A percentile compares a stretch with the other conserved stretches of the same genome.
These are phyloP conservation scores for Lipomyces lipofer DNA, from an alignment of 805 yeast species.

Conservation along the genomic window DNA sequence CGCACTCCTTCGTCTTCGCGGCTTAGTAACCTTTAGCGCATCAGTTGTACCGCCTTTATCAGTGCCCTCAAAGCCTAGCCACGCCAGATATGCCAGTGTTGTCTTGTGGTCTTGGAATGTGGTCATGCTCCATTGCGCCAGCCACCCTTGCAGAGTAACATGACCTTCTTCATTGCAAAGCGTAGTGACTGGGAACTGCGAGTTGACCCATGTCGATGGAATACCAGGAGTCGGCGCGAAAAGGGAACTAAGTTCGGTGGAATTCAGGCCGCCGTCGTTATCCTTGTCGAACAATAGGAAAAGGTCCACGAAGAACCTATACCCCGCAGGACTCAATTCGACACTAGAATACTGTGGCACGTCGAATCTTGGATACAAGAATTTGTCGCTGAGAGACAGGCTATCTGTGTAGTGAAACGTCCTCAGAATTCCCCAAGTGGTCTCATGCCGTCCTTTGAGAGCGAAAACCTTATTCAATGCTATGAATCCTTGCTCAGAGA, in stretches of 20 bases:
- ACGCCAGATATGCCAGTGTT: constrained; percentile 84
- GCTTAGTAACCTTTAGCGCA: constrained; percentile 79
- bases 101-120: constrained; percentile 81
- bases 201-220: constrained; percentile 82
- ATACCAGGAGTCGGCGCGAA: constrained; percentile 92
- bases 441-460: constrained; percentile 91
- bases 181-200: constrained; percentile 82
- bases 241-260: constrained; percentile 63
- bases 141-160: constrained; percentile 96
- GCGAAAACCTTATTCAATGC: constrained; percentile 78
- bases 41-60: constrained; percentile 39
- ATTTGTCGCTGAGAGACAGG: constrained; percentile 74
- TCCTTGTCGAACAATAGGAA: constrained; percentile 88
- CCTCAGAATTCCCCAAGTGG: constrained; percentile 92
- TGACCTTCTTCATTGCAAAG: constrained; percentile 87
- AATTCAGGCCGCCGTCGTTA: constrained; percentile 92
- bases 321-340: constrained; percentile 89
- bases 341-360: constrained; percentile 76
- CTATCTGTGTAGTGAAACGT: constrained; percentile 91
- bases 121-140: constrained; percentile 98
- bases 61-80: constrained; percentile 73
- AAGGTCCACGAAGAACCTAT: constrained; percentile 85
- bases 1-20: constrained; percentile 64
- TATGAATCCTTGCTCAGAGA: constrained; percentile 62
- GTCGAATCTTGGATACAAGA: constrained; percentile 72